phyloP scores from a whole-genome alignment of 176 grass and related monocot species.

The Oryza rufipogon region DNA sequence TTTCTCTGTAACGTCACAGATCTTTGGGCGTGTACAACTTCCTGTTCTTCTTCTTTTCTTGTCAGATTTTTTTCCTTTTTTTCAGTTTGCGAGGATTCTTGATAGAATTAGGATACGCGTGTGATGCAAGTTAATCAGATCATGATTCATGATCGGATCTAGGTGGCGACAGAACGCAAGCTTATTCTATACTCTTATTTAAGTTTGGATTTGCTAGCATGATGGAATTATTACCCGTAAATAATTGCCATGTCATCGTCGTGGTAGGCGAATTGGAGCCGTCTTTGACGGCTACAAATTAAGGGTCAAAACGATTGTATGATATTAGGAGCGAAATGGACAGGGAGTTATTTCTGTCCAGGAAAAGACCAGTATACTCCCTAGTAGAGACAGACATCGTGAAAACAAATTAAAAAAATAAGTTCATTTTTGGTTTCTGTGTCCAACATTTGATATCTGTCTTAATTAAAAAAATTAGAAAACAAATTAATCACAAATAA shows the following conservation, averaged over 20 bases:
- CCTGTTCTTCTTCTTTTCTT: neutral
- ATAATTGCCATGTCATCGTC: conserved; percentile 41
- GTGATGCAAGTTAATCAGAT: conserved; percentile 34
- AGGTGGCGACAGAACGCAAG: neutral
- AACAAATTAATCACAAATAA: no score
- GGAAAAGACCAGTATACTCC: neutral
- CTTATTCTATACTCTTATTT: conserved; percentile 21
- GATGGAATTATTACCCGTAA: conserved; percentile 24
- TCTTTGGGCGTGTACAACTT: no score
- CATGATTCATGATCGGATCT: neutral
- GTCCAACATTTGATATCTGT: no score
- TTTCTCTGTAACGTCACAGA: neutral
- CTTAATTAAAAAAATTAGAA: no score
- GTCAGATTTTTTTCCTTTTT: no score
- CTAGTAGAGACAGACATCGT: neutral
- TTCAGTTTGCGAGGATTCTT: neutral
- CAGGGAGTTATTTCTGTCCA: neutral
- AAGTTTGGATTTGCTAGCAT: neutral
- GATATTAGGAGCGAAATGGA: neutral
- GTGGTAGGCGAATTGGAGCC: conserved; percentile 17
- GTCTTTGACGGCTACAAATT: conserved; percentile 16
- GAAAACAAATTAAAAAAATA: neutral
- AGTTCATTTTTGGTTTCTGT: no score
- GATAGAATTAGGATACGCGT: neutral
- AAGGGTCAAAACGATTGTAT: neutral